Evolutionary conservation across 345 rosid genomes (phyloP).

Genomic region (Gossypium herbaceum): DNA sequence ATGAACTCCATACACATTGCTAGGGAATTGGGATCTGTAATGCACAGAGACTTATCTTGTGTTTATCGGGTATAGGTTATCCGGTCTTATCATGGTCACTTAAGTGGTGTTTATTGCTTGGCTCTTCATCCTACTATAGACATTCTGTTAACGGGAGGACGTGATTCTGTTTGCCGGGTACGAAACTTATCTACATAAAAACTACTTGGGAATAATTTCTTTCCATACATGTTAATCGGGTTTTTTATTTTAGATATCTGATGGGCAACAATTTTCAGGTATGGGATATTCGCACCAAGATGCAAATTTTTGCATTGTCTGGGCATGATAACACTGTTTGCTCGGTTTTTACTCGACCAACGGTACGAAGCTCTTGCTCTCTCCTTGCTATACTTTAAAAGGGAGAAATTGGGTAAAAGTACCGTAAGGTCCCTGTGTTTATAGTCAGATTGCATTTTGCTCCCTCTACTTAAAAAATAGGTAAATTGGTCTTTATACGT

Average conservation of each 20-base stretch:
- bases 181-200: neutral
- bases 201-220: neutral
- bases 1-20: constrained; percentile 11
- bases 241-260: constrained; percentile 26
- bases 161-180: constrained; percentile 99
- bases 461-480: too few relatives aligned
- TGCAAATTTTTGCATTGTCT: constrained; percentile 91
- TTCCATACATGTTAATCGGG: neutral
- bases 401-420: too few relatives aligned
- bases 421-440: too few relatives aligned
- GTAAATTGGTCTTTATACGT: too few relatives aligned
- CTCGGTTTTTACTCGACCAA: constrained; percentile 90
- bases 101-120: constrained; percentile 97
- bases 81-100: constrained; percentile 96
- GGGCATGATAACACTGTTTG: constrained; percentile 97
- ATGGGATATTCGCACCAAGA: constrained; percentile 95
- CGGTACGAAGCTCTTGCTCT: constrained; percentile 37
- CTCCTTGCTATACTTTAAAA: neutral
- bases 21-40: neutral
- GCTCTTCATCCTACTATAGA: constrained; percentile 95
- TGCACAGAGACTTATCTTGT: neutral
- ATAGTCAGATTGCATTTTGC: too few relatives aligned
- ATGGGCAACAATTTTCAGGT: constrained; percentile 49
- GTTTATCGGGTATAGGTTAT: constrained; percentile 47
- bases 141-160: constrained; percentile 89